These are phyloP conservation scores for Pezicula neosporulosa DNA, from an alignment of 2,329 filamentous ascomycete species.

Conservation along the genomic window DNA sequence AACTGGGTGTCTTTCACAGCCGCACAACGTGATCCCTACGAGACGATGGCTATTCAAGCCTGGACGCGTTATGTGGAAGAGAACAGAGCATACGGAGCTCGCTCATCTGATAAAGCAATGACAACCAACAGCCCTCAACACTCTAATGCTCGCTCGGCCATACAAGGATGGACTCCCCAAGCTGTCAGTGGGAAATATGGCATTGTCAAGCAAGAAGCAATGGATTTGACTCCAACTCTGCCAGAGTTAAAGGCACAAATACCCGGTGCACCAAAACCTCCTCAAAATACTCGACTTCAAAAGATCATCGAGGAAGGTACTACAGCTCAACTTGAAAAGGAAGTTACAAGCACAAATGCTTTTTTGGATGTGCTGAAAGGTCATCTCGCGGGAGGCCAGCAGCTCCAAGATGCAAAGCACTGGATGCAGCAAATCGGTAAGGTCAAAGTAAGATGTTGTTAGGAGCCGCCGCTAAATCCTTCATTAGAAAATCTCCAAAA, in stretches of 20 bases:
- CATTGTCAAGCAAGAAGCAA: neutral
- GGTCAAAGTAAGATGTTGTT: neutral
- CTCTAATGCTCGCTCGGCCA: too few species aligned
- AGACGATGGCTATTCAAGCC: neutral
- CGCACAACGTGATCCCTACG: neutral
- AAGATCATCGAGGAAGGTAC: conserved; percentile 16
- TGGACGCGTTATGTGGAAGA: neutral
- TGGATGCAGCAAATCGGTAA: conserved; percentile 23
- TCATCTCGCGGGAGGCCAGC: conserved; percentile 11
- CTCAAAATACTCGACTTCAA: conserved; percentile 17
- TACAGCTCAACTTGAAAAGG: conserved; percentile 20
- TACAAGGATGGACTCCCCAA: too few species aligned
- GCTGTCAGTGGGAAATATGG: too few species aligned
- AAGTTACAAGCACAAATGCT: conserved; percentile 14
- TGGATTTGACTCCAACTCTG: neutral
- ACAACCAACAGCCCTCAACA: too few species aligned
- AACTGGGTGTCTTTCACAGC: neutral
- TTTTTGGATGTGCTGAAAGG: conserved; percentile 20
- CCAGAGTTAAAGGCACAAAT: neutral
- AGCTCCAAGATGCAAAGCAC: conserved; percentile 16
- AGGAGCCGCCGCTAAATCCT: neutral
- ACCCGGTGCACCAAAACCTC: neutral
- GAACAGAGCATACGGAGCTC: neutral
- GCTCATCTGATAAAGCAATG: neutral
- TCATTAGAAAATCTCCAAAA: conserved; percentile 12